These are phyloP conservation scores for Umbelopsis sp. DNA, from an alignment of 371 early-diverging fungal species.

Conservation along the genomic window DNA sequence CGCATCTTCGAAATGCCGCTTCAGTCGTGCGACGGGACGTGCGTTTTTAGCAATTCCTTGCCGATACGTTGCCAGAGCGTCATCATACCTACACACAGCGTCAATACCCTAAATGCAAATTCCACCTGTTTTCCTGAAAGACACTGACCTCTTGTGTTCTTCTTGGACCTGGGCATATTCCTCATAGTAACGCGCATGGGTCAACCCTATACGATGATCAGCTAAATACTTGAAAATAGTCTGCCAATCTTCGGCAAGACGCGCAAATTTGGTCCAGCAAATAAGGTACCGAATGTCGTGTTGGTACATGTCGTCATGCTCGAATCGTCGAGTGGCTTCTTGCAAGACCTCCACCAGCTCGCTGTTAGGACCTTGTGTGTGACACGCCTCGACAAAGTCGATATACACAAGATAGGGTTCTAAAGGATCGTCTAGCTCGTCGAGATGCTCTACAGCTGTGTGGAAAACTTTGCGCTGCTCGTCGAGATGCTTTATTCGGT, in stretches of 20 bases:
- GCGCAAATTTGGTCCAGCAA: conserved; percentile 74
- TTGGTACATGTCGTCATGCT: conserved; percentile 66
- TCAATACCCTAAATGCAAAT: neutral
- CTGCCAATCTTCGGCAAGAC: conserved; percentile 53
- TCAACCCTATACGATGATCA: conserved; percentile 71
- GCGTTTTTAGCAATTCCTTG: conserved; percentile 62
- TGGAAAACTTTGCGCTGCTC: conserved; percentile 42
- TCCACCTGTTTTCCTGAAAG: too few species aligned
- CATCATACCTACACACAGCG: conserved; percentile 42
- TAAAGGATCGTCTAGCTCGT: conserved; percentile 76
- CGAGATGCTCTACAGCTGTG: conserved; percentile 53
- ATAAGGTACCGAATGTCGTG: conserved; percentile 79
- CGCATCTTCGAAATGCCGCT: conserved; percentile 43
- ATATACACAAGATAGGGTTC: conserved; percentile 74
- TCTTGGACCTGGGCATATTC: conserved; percentile 76
- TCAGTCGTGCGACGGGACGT: conserved; percentile 52
- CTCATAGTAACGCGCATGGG: conserved; percentile 73
- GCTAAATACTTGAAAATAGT: conserved; percentile 75
- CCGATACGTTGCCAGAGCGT: conserved; percentile 53
- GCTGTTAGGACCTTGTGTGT: conserved; percentile 66
- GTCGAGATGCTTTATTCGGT: conserved; percentile 30
- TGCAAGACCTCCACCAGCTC: conserved; percentile 63
- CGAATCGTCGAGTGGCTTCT: conserved; percentile 59
- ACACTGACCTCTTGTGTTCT: conserved; percentile 42
- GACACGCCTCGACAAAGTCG: conserved; percentile 72